phyloP scores from a whole-genome alignment of 1,284 basidiomycete species.

The Phylloboletellus chloephorus region DNA sequence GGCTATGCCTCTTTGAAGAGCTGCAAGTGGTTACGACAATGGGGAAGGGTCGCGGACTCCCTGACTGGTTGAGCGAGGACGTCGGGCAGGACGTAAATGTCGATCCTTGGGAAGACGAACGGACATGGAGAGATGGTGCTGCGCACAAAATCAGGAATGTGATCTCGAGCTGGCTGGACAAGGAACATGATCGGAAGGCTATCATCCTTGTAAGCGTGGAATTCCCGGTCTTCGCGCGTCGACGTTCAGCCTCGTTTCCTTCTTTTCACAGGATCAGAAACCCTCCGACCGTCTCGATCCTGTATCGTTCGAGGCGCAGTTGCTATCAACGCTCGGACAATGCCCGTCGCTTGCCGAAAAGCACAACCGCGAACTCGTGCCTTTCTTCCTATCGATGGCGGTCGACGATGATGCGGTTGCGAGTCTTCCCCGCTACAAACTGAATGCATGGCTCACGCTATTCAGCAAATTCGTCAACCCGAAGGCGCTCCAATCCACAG shows the following conservation, averaged over 20 bases:
- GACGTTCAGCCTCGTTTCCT: neutral
- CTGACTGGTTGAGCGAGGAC: constrained; percentile 16
- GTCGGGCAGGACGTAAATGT: constrained; percentile 31
- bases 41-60: constrained; percentile 2
- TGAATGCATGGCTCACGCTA: constrained; percentile 76
- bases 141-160: constrained; percentile 54
- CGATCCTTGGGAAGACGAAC: constrained; percentile 59
- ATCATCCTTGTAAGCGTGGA: constrained; percentile 35
- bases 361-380: constrained; percentile 77
- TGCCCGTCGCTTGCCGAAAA: constrained; percentile 72
- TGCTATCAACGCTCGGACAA: constrained; percentile 65
- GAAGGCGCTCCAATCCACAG: constrained; percentile 74
- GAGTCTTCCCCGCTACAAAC: constrained; percentile 49
- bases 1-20: constrained; percentile 67
- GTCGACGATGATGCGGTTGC: constrained; percentile 33
- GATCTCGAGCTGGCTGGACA: constrained; percentile 43
- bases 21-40: constrained; percentile 35
- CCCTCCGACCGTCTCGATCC: constrained; percentile 67
- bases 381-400: constrained; percentile 64
- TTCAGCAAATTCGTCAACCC: constrained; percentile 91
- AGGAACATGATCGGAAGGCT: constrained; percentile 19
- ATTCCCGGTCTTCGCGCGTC: neutral
- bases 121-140: constrained; percentile 68
- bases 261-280: constrained; percentile 46
- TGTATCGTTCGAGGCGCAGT: constrained; percentile 73